Conservation (phyloP, 1,139 yeast species). For the Trichomonascaceae sp. region DNA sequence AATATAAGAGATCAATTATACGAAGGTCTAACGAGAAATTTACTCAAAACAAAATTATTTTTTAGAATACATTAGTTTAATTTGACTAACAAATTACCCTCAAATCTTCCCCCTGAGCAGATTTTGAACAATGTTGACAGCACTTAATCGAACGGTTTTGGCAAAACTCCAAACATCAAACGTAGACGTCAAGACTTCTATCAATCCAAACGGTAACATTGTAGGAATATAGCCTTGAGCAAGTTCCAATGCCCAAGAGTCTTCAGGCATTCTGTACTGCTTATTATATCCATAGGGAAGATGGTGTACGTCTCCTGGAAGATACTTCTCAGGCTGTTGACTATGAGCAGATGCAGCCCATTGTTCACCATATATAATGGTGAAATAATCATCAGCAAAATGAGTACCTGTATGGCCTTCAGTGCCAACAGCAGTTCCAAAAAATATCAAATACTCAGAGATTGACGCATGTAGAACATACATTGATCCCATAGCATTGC, state of each 20-base stretch:
- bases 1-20: not conserved
- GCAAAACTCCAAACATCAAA: constrained; percentile 64
- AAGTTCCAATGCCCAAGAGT: constrained; percentile 78
- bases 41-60: not conserved
- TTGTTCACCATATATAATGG: constrained; percentile 77
- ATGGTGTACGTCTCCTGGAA: constrained; percentile 72
- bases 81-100: not conserved
- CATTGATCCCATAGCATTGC: constrained; percentile 99
- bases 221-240: constrained; percentile 99
- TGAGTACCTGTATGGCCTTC: constrained; percentile 96
- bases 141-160: constrained; percentile 70
- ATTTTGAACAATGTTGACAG: constrained; percentile 65
- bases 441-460: constrained; percentile 82
- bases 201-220: constrained; percentile 93
- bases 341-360: constrained; percentile 62
- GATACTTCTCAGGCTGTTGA: constrained; percentile 56
- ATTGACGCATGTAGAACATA: constrained; percentile 92
- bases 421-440: constrained; percentile 85
- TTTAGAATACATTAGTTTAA: not conserved
- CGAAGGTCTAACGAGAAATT: not conserved
- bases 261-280: constrained; percentile 77
- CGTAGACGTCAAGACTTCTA: constrained; percentile 74
- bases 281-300: constrained; percentile 64
- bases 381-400: constrained; percentile 94
- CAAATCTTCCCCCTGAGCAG: constrained; percentile 63